A percentile compares a stretch with the other conserved stretches of the same genome.
Conservation (phyloP, 495 filamentous ascomycete genomes). For the Penicillium diatomitis region DNA sequence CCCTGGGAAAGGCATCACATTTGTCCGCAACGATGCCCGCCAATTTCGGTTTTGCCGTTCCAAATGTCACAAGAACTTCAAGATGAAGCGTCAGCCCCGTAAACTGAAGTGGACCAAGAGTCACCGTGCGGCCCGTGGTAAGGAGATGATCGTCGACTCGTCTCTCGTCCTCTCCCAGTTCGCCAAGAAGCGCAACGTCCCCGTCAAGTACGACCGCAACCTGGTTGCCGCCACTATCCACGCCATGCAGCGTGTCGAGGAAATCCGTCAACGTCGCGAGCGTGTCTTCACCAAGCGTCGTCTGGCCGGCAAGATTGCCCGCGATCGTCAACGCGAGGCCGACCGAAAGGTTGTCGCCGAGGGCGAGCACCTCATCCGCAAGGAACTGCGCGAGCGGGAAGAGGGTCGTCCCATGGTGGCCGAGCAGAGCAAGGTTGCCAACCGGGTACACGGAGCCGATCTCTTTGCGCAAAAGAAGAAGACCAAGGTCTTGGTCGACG, state of each 20-base stretch:
- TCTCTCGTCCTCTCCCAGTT: conserved; percentile 88
- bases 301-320: conserved; percentile 80
- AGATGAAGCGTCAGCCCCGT: conserved; percentile 89
- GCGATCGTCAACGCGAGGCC: conserved; percentile 54
- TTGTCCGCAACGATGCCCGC: conserved; percentile 72
- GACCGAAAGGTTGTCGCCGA: conserved; percentile 82
- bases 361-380: conserved; percentile 70
- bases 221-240: conserved; percentile 76
- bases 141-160: conserved; percentile 91
- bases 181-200: conserved; percentile 84
- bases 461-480: conserved; percentile 48
- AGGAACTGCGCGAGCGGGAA: conserved; percentile 38
- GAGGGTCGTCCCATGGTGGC: conserved; percentile 33
- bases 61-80: conserved; percentile 98
- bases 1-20: conserved; percentile 83
- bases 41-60: conserved; percentile 59
- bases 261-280: conserved; percentile 78
- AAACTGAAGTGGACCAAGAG: conserved; percentile 83
- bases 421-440: conserved; percentile 28
- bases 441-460: conserved; percentile 44
- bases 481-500: conserved; percentile 54
- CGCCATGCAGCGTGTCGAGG: conserved; percentile 83
- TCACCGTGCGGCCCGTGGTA: conserved; percentile 62
- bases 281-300: conserved; percentile 84
- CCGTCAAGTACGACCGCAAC: conserved; percentile 89